A percentile compares a stretch with the other conserved stretches of the same genome.
These are phyloP conservation scores for Lojkania enalia DNA, from an alignment of 2,329 filamentous ascomycete species.

Conservation along the genomic window DNA sequence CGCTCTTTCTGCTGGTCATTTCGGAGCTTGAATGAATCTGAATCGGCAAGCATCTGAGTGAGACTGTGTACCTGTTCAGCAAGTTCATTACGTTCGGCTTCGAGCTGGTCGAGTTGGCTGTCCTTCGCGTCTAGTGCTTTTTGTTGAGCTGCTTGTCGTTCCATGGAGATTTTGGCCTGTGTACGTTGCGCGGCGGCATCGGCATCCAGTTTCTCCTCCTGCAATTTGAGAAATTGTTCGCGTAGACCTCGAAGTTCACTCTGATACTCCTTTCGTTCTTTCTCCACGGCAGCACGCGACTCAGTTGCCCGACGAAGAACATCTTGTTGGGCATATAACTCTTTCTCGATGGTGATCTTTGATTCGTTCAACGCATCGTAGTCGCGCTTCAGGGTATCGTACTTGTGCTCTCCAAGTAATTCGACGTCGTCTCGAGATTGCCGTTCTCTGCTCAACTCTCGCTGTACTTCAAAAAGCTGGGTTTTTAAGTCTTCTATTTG, in stretches of 20 bases:
- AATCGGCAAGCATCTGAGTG: constrained; percentile 84
- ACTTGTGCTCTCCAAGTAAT: constrained; percentile 87
- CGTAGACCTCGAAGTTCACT: constrained; percentile 81
- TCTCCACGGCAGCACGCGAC: constrained; percentile 76
- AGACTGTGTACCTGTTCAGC: constrained; percentile 81
- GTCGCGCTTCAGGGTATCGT: constrained; percentile 78
- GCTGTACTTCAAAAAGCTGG: constrained; percentile 81
- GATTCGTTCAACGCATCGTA: constrained; percentile 86
- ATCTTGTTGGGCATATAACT: constrained; percentile 94
- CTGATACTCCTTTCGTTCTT: constrained; percentile 87
- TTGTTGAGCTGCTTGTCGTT: constrained; percentile 75
- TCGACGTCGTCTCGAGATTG: constrained; percentile 94
- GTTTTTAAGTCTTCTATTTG: constrained; percentile 87
- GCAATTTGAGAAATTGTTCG: constrained; percentile 79
- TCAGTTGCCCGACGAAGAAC: constrained; percentile 84
- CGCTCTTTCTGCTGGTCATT: constrained; percentile 95
- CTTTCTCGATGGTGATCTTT: constrained; percentile 97
- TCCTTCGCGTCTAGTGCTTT: constrained; percentile 81
- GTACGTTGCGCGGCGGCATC: constrained; percentile 79
- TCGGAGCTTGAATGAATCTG: constrained; percentile 83
- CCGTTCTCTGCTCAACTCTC: constrained; percentile 85
- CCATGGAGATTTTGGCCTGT: constrained; percentile 75
- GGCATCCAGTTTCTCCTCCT: constrained; percentile 81
- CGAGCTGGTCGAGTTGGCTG: constrained; percentile 74
- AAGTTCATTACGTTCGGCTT: constrained; percentile 75